Evolutionary conservation across 257 asterid genomes (phyloP).

Genomic region (Lavandula angustifolia): DNA sequence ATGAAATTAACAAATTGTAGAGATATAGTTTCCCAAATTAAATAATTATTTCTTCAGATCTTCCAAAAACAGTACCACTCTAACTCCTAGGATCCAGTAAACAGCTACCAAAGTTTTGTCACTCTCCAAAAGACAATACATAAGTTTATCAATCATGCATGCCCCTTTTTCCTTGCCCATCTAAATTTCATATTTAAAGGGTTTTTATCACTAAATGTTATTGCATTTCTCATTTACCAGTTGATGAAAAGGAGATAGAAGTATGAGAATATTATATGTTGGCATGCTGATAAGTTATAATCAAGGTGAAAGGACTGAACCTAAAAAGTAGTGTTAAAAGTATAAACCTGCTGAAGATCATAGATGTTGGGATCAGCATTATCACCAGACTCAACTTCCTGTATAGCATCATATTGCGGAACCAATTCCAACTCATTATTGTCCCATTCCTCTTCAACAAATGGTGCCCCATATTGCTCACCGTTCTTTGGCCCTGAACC

Average conservation of each 20-base stretch:
- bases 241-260: neutral
- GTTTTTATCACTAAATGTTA: neutral
- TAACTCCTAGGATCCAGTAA: neutral
- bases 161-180: neutral
- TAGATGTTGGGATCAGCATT: constrained; percentile 44
- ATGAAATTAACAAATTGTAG: neutral
- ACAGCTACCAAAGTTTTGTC: neutral
- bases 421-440: constrained; percentile 43
- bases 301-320: neutral
- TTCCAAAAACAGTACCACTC: neutral
- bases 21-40: neutral
- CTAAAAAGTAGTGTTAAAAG: constrained; percentile 6
- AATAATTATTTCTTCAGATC: neutral
- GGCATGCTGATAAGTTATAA: constrained; percentile 3
- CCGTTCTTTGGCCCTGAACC: constrained; percentile 97
- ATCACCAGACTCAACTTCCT: constrained; percentile 44
- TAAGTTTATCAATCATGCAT: neutral
- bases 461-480: constrained; percentile 92
- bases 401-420: constrained; percentile 41
- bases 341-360: constrained; percentile 60
- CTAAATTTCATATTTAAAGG: neutral
- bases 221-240: neutral
- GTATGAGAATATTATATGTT: neutral
- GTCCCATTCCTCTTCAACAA: constrained; percentile 92
- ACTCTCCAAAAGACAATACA: neutral